These are phyloP conservation scores for Saccharomyces hybrid DNA, from an alignment of 1,139 yeast genomes.

Conservation along the genomic window DNA sequence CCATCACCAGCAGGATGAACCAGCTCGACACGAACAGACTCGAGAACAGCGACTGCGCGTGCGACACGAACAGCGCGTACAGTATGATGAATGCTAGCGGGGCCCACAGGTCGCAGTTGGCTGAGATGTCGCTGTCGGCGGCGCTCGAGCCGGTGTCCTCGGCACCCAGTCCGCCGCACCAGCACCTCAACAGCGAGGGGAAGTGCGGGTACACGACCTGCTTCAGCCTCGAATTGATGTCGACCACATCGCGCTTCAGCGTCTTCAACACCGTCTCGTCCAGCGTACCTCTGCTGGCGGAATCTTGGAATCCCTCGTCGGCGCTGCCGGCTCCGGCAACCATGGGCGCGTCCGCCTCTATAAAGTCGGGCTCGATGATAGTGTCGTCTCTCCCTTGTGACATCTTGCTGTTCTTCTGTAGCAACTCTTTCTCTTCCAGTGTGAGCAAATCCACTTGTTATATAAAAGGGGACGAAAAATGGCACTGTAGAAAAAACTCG, in stretches of 20 bases:
- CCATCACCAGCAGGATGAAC: slow-evolving; percentile 25
- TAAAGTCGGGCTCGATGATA: slow-evolving; percentile 20
- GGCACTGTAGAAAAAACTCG: background rate
- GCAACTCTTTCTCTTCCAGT: no score
- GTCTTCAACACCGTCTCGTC: slow-evolving; percentile 28
- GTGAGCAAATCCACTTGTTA: no score
- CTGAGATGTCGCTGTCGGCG: slow-evolving; percentile 10
- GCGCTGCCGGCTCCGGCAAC: no score
- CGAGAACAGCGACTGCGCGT: slow-evolving; percentile 26
- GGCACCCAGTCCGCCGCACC: no score
- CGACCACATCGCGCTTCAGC: slow-evolving; percentile 27
- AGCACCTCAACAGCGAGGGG: slow-evolving; percentile 7
- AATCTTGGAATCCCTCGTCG: no score
- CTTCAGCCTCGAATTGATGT: slow-evolving; percentile 26
- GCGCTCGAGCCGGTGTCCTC: no score
- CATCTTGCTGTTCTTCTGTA: background rate
- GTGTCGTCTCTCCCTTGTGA: background rate
- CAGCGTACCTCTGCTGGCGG: slow-evolving; percentile 25
- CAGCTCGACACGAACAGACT: slow-evolving; percentile 27
- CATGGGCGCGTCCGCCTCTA: slow-evolving; percentile 14
- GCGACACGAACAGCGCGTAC: slow-evolving; percentile 26
- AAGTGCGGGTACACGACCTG: slow-evolving; percentile 31
- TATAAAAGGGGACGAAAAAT: background rate
- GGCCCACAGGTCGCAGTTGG: slow-evolving; percentile 30
- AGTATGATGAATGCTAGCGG: slow-evolving; percentile 26